phyloP scores from a whole-genome alignment of 805 yeast genomes.

The Zygosaccharomyces kombuchaensis region DNA sequence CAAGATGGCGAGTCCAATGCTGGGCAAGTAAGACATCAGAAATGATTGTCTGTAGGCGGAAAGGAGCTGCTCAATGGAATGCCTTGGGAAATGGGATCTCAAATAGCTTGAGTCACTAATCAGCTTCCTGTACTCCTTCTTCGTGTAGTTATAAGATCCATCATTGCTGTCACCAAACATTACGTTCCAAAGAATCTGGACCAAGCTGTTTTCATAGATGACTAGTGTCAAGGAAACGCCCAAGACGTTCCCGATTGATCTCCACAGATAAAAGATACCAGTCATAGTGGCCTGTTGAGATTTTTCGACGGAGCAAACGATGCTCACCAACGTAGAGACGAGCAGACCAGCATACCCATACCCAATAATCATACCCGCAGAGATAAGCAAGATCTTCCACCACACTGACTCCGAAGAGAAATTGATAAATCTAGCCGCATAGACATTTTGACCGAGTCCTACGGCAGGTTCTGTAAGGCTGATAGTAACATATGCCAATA shows the following conservation, averaged over 20 bases:
- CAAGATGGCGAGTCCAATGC: constrained; percentile 19
- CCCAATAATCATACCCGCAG: constrained; percentile 37
- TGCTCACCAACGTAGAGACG: constrained; percentile 55
- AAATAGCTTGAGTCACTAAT: constrained; percentile 31
- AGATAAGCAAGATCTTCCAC: constrained; percentile 33
- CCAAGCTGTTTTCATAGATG: constrained; percentile 35
- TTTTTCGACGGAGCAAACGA: constrained; percentile 42
- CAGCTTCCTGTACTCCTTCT: constrained; percentile 21
- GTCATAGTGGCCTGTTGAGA: constrained; percentile 46
- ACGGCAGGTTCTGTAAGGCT: constrained; percentile 21
- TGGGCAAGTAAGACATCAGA: constrained; percentile 29
- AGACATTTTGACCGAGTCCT: constrained; percentile 4
- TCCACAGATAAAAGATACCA: constrained; percentile 46
- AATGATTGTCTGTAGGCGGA: constrained; percentile 27
- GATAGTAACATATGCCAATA: constrained; percentile 18
- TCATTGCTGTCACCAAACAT: constrained; percentile 20
- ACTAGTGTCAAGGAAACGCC: constrained; percentile 44
- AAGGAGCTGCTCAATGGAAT: constrained; percentile 16
- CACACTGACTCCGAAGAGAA: constrained; percentile 16
- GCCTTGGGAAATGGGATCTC: constrained; percentile 24
- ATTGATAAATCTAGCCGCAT: constrained; percentile 3
- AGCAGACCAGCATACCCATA: constrained; percentile 52
- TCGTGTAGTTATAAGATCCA: constrained; percentile 17
- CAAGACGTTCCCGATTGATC: constrained; percentile 45
- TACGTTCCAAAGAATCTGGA: constrained; percentile 32